Evolutionary conservation across 768 basidiomycete species (phyloP).

Genomic region (Tephrocybe sp.): DNA sequence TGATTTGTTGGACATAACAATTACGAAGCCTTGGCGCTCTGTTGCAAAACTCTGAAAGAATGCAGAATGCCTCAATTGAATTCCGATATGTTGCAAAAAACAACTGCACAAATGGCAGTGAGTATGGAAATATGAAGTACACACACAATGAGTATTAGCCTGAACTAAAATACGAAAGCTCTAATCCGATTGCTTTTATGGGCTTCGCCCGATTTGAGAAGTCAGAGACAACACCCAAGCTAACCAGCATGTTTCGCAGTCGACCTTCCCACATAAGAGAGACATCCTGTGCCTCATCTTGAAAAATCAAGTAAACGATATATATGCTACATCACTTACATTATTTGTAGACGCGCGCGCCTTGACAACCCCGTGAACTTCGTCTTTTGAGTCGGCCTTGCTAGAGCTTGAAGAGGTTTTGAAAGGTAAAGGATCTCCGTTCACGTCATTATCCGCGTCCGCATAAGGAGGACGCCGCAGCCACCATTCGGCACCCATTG

Average conservation of each 20-base stretch:
- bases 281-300: slow-evolving; percentile 57
- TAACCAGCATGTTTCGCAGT: slow-evolving; percentile 84
- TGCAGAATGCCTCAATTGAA: too few relatives aligned
- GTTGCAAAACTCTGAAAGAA: too few relatives aligned
- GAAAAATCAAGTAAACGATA: not conserved
- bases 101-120: too few relatives aligned
- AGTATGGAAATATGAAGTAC: not conserved
- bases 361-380: slow-evolving; percentile 84
- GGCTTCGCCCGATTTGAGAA: slow-evolving; percentile 83
- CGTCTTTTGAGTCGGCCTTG: slow-evolving; percentile 23
- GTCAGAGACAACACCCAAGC: slow-evolving; percentile 90
- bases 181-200: slow-evolving; percentile 87
- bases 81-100: too few relatives aligned
- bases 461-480: slow-evolving; percentile 56
- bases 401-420: slow-evolving; percentile 6
- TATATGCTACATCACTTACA: slow-evolving; percentile 42
- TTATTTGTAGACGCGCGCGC: slow-evolving; percentile 87
- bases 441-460: slow-evolving; percentile 29
- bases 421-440: slow-evolving; percentile 16
- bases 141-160: slow-evolving; percentile 16
- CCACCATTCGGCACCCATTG: slow-evolving; percentile 97
- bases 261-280: slow-evolving; percentile 95
- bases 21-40: too few relatives aligned
- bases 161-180: slow-evolving; percentile 90
- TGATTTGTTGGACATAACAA: too few relatives aligned